Evolutionary conservation across 495 filamentous ascomycete species (phyloP).

Genomic region (Margaritispora aquatica): DNA sequence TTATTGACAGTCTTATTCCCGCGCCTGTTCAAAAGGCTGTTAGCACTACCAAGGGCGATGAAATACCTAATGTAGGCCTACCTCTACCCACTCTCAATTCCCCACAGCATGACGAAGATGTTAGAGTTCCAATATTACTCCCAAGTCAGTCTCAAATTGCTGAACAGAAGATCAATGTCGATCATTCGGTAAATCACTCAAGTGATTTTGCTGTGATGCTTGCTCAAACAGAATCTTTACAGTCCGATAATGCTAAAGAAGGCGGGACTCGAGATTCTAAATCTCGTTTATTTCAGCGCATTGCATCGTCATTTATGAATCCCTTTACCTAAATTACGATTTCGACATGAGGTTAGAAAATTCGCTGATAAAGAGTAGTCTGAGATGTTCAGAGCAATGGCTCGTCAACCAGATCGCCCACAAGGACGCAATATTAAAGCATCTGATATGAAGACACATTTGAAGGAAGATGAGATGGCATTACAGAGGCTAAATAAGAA

Average conservation of each 20-base stretch:
- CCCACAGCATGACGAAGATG: background rate
- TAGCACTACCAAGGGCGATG: background rate
- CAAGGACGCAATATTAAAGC: background rate
- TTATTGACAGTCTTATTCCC: background rate
- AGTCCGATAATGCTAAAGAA: too few relatives aligned
- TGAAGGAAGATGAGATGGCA: background rate
- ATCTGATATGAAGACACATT: background rate
- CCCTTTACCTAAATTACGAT: background rate
- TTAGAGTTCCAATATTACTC: background rate
- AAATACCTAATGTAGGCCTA: background rate
- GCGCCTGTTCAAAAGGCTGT: background rate
- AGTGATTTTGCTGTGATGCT: background rate
- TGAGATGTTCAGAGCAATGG: slow-evolving; percentile 1
- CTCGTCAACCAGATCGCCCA: background rate
- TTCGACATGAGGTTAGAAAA: background rate
- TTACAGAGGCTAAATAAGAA: background rate
- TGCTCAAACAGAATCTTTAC: background rate
- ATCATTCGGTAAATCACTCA: too few relatives aligned
- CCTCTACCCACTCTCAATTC: background rate
- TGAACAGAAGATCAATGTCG: too few relatives aligned
- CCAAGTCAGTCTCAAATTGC: background rate
- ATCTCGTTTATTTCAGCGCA: too few relatives aligned
- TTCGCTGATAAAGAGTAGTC: background rate
- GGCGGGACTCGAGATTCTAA: too few relatives aligned
- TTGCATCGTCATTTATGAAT: background rate